A percentile compares a stretch with the other conserved stretches of the same genome.
Conservation (phyloP, 768 basidiomycete species). For the Mrakia gelida region DNA sequence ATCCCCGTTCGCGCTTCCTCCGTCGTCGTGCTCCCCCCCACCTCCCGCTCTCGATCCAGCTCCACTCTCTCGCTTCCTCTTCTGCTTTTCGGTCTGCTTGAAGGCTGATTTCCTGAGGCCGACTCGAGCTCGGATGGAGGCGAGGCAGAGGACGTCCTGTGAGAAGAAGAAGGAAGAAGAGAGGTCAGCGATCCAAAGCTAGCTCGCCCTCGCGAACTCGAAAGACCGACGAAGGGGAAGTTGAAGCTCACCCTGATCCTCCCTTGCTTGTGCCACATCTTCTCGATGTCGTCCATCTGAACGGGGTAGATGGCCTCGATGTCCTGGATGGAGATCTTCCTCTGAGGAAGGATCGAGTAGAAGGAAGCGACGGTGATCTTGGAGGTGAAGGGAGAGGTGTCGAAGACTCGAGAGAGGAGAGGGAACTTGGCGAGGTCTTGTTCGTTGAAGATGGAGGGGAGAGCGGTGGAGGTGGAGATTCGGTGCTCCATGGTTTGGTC, state of each 20-base stretch:
- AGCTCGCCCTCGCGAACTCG: too few species aligned
- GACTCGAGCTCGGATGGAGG: neutral
- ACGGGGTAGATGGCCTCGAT: neutral
- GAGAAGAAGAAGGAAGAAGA: neutral
- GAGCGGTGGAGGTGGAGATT: neutral
- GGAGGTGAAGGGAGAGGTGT: neutral
- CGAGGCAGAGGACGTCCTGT: neutral
- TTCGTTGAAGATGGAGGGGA: slow-evolving; percentile 9
- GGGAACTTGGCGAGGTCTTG: slow-evolving; percentile 1
- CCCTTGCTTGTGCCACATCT: neutral
- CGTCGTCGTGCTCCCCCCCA: too few species aligned
- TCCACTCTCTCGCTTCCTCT: too few species aligned
- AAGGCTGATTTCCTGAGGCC: neutral
- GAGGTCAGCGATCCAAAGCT: too few species aligned
- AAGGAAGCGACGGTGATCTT: slow-evolving; percentile 11
- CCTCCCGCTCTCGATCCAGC: too few species aligned
- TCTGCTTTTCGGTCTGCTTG: neutral
- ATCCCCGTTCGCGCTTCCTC: too few species aligned
- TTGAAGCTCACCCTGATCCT: slow-evolving; percentile 8
- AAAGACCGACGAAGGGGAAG: too few species aligned
- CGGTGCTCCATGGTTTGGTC: slow-evolving; percentile 3
- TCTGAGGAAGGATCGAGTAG: neutral
- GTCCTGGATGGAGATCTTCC: neutral
- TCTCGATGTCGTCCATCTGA: neutral
- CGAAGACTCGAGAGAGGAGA: slow-evolving; percentile 1